Evolutionary conservation across 2,329 filamentous ascomycete genomes (phyloP).

Genomic region (Microsporum canis): DNA sequence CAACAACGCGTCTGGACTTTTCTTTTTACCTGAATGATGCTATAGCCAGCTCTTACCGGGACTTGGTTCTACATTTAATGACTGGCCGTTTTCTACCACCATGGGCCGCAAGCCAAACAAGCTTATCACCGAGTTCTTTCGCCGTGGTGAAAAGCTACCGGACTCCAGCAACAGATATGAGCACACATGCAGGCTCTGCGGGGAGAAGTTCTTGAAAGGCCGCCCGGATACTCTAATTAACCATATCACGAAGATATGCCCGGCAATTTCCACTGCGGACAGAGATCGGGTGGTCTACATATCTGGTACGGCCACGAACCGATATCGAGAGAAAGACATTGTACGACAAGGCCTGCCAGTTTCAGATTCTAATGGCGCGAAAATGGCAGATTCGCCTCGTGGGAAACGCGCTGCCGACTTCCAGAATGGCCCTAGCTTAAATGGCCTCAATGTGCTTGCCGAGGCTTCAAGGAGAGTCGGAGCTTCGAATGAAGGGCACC

Average conservation of each 20-base stretch:
- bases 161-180: constrained; percentile 87
- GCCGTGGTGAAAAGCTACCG: constrained; percentile 71
- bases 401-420: constrained; percentile 29
- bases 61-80: not conserved
- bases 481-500: constrained; percentile 38
- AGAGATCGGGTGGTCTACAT: constrained; percentile 63
- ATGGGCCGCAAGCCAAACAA: constrained; percentile 80
- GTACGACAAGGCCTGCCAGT: constrained; percentile 25
- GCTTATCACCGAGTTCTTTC: constrained; percentile 78
- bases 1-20: not conserved
- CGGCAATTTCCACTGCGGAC: constrained; percentile 62
- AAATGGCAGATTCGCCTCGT: constrained; percentile 30
- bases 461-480: constrained; percentile 76
- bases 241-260: constrained; percentile 79
- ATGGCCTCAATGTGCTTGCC: constrained; percentile 72
- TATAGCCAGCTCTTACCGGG: not conserved
- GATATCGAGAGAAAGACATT: constrained; percentile 17
- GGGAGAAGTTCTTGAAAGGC: constrained; percentile 81
- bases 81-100: not conserved
- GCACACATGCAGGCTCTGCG: constrained; percentile 80
- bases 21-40: not conserved
- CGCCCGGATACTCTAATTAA: constrained; percentile 70
- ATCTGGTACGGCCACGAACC: constrained; percentile 32
- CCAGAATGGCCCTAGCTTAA: constrained; percentile 45
- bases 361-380: not conserved